Evolutionary conservation across 169 alveolate species (phyloP).

Genomic region (Fabrea salina): DNA sequence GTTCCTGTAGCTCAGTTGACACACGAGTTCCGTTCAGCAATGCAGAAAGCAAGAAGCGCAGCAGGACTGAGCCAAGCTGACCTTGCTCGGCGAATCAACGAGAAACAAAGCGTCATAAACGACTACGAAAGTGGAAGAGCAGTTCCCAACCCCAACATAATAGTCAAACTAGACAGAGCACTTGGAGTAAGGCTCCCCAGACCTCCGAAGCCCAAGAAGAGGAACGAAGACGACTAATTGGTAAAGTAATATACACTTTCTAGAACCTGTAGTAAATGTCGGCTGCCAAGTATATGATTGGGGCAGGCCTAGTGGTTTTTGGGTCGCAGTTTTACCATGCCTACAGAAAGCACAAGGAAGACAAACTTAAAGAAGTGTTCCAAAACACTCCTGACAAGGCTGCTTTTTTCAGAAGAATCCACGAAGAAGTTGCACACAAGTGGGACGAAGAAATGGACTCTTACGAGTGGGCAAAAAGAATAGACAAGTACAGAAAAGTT

Average conservation of each 20-base stretch:
- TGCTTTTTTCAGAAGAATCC: not conserved
- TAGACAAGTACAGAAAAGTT: slow-evolving; percentile 20
- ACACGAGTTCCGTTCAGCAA: slow-evolving; percentile 37
- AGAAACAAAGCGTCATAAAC: slow-evolving; percentile 55
- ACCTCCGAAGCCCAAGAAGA: slow-evolving; percentile 25
- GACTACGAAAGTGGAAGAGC: slow-evolving; percentile 69
- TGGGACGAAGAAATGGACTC: slow-evolving; percentile 10
- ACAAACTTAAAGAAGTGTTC: not conserved
- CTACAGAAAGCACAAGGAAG: not conserved
- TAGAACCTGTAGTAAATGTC: not conserved
- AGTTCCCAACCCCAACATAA: slow-evolving; percentile 51
- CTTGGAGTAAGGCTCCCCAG: slow-evolving; percentile 59
- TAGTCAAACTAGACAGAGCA: slow-evolving; percentile 62
- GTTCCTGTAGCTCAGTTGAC: slow-evolving; percentile 2
- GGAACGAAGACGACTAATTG: not conserved
- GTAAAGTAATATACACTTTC: too few relatives aligned
- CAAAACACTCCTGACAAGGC: not conserved
- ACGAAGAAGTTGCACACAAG: not conserved
- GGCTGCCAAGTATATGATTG: not conserved
- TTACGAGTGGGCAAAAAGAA: slow-evolving; percentile 28
- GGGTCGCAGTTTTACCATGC: not conserved
- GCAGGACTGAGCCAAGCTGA: slow-evolving; percentile 63
- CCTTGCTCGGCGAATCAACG: slow-evolving; percentile 66
- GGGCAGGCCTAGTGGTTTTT: not conserved
- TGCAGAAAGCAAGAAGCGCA: slow-evolving; percentile 60